Evolutionary conservation across 352 stramenopile species (phyloP).

Genomic region (Phytopythium cucurbitacearum): DNA sequence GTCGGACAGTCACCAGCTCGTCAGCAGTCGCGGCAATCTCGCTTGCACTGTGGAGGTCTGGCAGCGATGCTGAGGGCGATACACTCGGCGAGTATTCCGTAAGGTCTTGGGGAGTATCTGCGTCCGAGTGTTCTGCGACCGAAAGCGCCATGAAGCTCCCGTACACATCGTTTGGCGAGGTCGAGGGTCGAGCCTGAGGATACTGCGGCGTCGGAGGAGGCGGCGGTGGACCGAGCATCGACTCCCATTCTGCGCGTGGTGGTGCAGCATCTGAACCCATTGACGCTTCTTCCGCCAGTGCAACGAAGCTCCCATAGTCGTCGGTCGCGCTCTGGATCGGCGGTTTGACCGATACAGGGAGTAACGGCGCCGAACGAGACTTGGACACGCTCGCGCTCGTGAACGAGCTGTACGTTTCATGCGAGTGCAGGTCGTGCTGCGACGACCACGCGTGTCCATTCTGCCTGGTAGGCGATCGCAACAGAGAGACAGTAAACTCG

Average conservation of each 20-base stretch:
- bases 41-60: background rate
- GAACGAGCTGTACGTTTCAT: slow-evolving; percentile 24
- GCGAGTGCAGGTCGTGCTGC: background rate
- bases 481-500: slow-evolving; percentile 14
- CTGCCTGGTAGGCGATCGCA: slow-evolving; percentile 7
- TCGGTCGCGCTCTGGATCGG: background rate
- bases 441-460: background rate
- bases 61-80: background rate
- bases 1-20: background rate
- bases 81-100: too few relatives aligned
- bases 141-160: slow-evolving; percentile 29
- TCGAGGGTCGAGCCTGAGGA: background rate
- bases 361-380: slow-evolving; percentile 4
- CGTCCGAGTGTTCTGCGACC: background rate
- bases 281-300: slow-evolving; percentile 9
- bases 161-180: slow-evolving; percentile 16
- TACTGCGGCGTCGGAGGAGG: slow-evolving; percentile 10
- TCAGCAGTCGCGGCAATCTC: background rate
- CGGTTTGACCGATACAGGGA: background rate
- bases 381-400: slow-evolving; percentile 18
- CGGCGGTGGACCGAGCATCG: slow-evolving; percentile 17
- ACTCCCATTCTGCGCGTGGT: background rate
- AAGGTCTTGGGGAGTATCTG: background rate
- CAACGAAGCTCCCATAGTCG: slow-evolving; percentile 23
- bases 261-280: background rate